Evolutionary conservation across 441 rosid genomes (phyloP), one percentile per base, ranked within the genome.

Genomic region (Brassica balearica): DNA sequence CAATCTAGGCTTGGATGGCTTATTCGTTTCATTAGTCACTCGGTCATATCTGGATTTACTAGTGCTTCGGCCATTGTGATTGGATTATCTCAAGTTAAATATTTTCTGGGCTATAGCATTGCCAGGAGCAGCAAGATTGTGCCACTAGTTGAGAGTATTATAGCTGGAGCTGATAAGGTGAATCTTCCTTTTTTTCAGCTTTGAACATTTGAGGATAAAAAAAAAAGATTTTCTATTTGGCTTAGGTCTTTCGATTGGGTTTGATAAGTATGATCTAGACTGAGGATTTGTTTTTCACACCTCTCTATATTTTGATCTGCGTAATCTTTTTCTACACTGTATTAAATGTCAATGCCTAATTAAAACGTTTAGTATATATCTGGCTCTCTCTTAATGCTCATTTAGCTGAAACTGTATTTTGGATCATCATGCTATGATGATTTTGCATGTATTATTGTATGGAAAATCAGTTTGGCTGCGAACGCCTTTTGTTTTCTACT

Each of bases 31-130:
- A 90, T 94, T 77, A 94, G 98, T 81, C 99, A 92, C 84, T 91
- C 99, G 48, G 99, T 96, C 74, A 94, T 94, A 76, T 96, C 99
- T 86, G 99, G 99, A 79, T 96, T 96, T 84, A 96, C 98, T 63
- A 85, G 86, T 29, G 91, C 98, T 80, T 96, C 99, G 1, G 99
- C 99, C 75, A 84, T 96, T 78, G 97, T 94, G 70, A 96, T 94
- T 87, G 99, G 86, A 17, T 82, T 96, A 63, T 94, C 99, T 64
- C 97, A 96, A 84, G 86, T 86, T 11, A 96, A 96, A 84, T 94
- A 96, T 72, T 94, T 96, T 81, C 82, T 96, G 86, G 97, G 99
- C 71, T 96, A 96, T 84, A 82, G 75, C 71, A 73, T 96, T 68
- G 92, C 85, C 15, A 85, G 91, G 71, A 94, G 97, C 82, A 91